Percentiles rank a stretch among this genome's conserved stretches.
Conservation (phyloP, 2,329 filamentous ascomycete genomes). For the Curvularia sp. region DNA sequence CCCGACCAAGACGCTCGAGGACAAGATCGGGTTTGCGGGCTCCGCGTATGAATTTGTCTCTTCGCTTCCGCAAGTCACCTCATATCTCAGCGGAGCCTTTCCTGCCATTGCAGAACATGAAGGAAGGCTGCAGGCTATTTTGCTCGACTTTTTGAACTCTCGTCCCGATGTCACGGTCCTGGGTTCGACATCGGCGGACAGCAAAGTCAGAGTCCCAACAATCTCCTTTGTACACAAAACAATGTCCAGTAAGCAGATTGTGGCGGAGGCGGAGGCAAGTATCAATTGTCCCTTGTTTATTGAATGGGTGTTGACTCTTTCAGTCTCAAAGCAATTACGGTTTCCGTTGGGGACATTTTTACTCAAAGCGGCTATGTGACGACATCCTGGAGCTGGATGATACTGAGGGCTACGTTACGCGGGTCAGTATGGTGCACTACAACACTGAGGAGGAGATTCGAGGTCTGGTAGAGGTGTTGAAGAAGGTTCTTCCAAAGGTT, state of each 20-base stretch:
- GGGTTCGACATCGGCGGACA: conserved; percentile 61
- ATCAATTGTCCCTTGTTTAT: no score
- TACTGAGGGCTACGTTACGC: conserved; percentile 65
- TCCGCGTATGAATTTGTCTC: conserved; percentile 25
- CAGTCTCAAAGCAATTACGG: conserved; percentile 60
- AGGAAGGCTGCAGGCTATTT: conserved; percentile 61
- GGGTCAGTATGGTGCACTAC: conserved; percentile 77
- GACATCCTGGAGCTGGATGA: conserved; percentile 65
- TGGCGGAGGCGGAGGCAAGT: conserved; percentile 64
- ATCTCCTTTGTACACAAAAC: conserved; percentile 71
- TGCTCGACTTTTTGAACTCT: conserved; percentile 66
- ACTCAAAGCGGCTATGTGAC: conserved; percentile 67
- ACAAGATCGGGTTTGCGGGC: conserved; percentile 72
- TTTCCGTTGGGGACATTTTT: conserved; percentile 72
- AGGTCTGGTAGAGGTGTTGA: conserved; percentile 60
- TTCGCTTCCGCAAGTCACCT: no score
- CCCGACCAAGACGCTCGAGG: conserved; percentile 62
- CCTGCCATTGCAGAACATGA: conserved; percentile 64
- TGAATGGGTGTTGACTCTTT: no score
- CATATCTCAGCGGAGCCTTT: conserved; percentile 27
- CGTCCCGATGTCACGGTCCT: conserved; percentile 64
- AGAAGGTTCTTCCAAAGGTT: conserved; percentile 54
- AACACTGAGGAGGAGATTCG: conserved; percentile 70
- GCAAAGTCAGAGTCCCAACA: conserved; percentile 64
- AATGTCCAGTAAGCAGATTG: conserved; percentile 62